Base-by-base conservation (phyloP, 495 filamentous ascomycete genomes). In the Achaetomiella virescens region DNA sequence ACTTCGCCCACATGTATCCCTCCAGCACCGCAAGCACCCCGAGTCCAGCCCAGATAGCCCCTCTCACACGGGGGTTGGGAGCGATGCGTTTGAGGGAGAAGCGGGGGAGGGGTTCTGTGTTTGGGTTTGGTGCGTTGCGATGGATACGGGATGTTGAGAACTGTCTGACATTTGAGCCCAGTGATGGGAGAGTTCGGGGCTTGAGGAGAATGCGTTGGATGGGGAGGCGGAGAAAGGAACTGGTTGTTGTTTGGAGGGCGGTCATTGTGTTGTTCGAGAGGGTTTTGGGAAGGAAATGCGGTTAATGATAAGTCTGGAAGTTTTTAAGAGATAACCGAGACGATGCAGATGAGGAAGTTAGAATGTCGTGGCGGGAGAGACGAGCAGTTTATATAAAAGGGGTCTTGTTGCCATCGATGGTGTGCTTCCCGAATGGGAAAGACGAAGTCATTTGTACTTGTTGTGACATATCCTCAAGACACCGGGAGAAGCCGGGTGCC, bases 11-110 rank as follows among this genome's bases (percentile, higher is more conserved):
- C 42, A 40, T 37, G 2, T 18, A 41, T 14, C 18, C 24, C 17
- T 53, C 54, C 8, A 3, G 35, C 15, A 3, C 25, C 0, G 24
- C 35, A 18, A 47, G 6, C 1, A 47, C 14, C 10, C 37, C 38
- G 18, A 58, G 22, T 35, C 22, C 31, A 14, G 14, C 55, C 40
- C n/a, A n/a, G 14, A 61, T 1, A 0, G 31, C 46, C 45, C 4
- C 11, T 29, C 59, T 54, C 17, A 43, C n/a, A 20, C 55, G 50
- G 20, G 59, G 59, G 50, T 61, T 61, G 20, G 59, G 55, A 14
- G 38, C 24, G 45, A 55, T 46, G 17, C 38, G 24, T 11, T 38
- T 50, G 31, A 58, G 55, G 12, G 25, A 35, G 51, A 58, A 55
- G 38, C 22, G 0, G 54, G 54, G 37, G 53, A 61, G 10, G 59